Evolutionary conservation across 2,329 filamentous ascomycete species (phyloP).

Genomic region (Scortechinia acanthostroma): DNA sequence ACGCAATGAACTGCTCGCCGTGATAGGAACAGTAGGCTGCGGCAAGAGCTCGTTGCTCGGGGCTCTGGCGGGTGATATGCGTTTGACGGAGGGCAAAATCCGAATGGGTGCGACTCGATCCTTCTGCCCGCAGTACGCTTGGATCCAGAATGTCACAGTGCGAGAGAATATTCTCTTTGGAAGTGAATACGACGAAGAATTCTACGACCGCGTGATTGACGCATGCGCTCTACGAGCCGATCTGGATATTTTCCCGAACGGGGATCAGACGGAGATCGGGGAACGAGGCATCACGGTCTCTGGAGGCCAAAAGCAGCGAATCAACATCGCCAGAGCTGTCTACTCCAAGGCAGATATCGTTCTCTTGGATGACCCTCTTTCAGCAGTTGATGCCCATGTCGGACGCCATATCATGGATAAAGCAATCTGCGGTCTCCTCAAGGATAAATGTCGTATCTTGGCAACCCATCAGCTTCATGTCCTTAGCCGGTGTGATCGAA

Average conservation of each 20-base stretch:
- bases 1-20: slow-evolving; percentile 71
- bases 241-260: slow-evolving; percentile 84
- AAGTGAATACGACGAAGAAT: slow-evolving; percentile 56
- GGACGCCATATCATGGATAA: slow-evolving; percentile 50
- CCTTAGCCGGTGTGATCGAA: slow-evolving; percentile 57
- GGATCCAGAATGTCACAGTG: slow-evolving; percentile 89
- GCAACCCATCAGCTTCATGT: slow-evolving; percentile 66
- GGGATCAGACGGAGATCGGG: slow-evolving; percentile 86
- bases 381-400: slow-evolving; percentile 22
- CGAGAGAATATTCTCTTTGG: slow-evolving; percentile 88
- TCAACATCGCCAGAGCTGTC: slow-evolving; percentile 83
- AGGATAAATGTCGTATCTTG: slow-evolving; percentile 59
- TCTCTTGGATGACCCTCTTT: slow-evolving; percentile 62
- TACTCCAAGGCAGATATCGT: slow-evolving; percentile 65
- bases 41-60: slow-evolving; percentile 87
- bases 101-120: slow-evolving; percentile 73
- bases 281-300: slow-evolving; percentile 93
- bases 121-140: slow-evolving; percentile 93
- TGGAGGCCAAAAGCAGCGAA: slow-evolving; percentile 86
- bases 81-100: slow-evolving; percentile 69
- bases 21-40: slow-evolving; percentile 83
- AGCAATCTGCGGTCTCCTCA: slow-evolving; percentile 60
- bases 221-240: slow-evolving; percentile 76
- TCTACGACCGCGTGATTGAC: not conserved
- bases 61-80: slow-evolving; percentile 89